Conservation (phyloP, 1,284 basidiomycete species). For the Trichosporon sp. region DNA sequence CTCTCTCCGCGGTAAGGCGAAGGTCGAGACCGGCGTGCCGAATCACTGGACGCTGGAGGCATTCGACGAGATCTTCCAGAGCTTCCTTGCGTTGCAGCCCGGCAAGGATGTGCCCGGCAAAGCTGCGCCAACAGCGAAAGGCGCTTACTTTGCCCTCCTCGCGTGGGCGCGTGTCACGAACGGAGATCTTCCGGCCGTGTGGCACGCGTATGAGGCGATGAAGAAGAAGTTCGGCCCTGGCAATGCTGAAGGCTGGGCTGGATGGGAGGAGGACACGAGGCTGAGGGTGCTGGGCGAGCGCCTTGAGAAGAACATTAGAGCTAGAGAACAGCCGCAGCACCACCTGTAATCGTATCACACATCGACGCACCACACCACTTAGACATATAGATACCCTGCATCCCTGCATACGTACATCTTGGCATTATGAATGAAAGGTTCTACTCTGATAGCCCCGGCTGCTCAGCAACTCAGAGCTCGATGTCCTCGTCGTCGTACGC, state of each 20-base stretch:
- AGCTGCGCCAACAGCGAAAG: slow-evolving; percentile 29
- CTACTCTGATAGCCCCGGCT: neutral
- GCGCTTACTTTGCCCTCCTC: slow-evolving; percentile 33
- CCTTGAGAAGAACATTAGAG: neutral
- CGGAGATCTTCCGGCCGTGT: slow-evolving; percentile 27
- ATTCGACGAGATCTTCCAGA: slow-evolving; percentile 29
- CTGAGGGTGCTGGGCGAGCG: slow-evolving; percentile 19
- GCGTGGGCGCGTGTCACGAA: slow-evolving; percentile 37
- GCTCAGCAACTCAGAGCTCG: slow-evolving; percentile 51
- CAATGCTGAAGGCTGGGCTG: slow-evolving; percentile 30
- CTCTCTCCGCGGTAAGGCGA: neutral
- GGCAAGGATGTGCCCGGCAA: neutral
- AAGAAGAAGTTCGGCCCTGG: slow-evolving; percentile 39
- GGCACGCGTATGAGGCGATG: slow-evolving; percentile 31
- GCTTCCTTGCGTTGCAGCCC: slow-evolving; percentile 24
- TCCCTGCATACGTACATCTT: slow-evolving; percentile 12
- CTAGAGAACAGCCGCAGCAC: neutral
- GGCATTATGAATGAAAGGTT: slow-evolving; percentile 3
- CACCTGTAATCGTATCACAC: neutral
- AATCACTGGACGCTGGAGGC: slow-evolving; percentile 28
- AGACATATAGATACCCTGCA: slow-evolving; percentile 22
- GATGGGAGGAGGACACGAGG: slow-evolving; percentile 30
- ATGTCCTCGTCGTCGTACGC: slow-evolving; percentile 87
- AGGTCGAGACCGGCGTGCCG: neutral
- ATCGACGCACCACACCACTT: slow-evolving; percentile 1